Base-by-base conservation (phyloP, 352 stramenopile species). In the Globisporangium camurandrum region DNA sequence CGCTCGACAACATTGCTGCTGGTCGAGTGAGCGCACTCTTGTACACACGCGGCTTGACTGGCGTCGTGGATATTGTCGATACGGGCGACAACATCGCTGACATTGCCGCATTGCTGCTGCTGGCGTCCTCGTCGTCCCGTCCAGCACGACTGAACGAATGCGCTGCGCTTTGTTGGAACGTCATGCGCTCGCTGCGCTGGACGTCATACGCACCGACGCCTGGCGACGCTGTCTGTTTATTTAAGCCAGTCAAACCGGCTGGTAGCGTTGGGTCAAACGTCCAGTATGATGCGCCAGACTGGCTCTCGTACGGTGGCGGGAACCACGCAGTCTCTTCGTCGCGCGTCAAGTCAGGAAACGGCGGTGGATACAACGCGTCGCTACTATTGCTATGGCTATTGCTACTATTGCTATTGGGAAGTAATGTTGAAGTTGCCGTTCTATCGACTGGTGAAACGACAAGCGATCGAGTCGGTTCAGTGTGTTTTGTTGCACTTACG, bases 151-250 rank as follows among this genome's bases (percentile, higher is more conserved):
- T 49, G 44, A 84, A 86, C 16, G 67, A 77, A 45, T 62, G 63
- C 10, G 66, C 66, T 12, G 53, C 49, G 37, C 54, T 49, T 38
- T 72, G 66, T 24, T 67, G 63, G 37, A 76, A 78, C 11, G 55
- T 79, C n/a, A 71, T 49, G 20, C 48, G 68, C 6, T 84, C 67
- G n/a, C 70, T 64, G 2, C 64, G 59, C 7, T 62, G 33, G 14
- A 83, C 49, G 42, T 86, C 62, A 41, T 86, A 86, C 42, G 56
- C 53, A 3, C 75, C 67, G n/a, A 82, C 71, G 22, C 71, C 69
- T 59, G 51, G 42, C 4, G 44, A 58, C 1, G 53, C 58, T 58
- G 44, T 20, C n/a, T n/a, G n/a, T n/a, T n/a, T n/a, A n/a, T n/a
- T n/a, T n/a, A n/a, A n/a, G n/a, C n/a, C n/a, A n/a, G 14, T 28